Conservation (phyloP, 139 green algal genomes). For the Tetradesmus lagerheimii region DNA sequence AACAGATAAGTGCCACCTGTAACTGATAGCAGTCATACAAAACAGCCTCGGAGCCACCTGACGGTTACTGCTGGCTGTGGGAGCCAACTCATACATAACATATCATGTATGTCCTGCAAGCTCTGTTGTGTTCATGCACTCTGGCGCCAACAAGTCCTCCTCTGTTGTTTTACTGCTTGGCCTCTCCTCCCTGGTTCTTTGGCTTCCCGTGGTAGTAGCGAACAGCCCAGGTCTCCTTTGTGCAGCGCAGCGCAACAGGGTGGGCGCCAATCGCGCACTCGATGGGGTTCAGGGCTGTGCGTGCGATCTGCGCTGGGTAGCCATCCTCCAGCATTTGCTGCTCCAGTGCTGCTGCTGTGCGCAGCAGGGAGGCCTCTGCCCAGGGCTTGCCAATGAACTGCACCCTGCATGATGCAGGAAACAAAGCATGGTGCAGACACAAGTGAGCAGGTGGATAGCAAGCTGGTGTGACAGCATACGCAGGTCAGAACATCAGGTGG, state of each 20-base stretch:
- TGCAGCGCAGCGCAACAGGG: background rate
- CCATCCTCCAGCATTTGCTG: slow-evolving; percentile 38
- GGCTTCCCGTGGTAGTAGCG: background rate
- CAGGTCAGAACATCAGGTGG: no score
- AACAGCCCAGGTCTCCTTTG: slow-evolving; percentile 20
- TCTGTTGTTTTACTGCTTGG: background rate
- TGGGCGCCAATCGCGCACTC: slow-evolving; percentile 15
- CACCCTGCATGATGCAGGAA: slow-evolving; percentile 62
- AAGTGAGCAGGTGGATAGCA: background rate
- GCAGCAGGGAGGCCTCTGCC: slow-evolving; percentile 74
- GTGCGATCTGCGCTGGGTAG: background rate
- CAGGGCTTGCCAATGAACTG: slow-evolving; percentile 83
- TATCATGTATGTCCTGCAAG: background rate
- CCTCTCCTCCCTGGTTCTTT: background rate
- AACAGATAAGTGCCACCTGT: background rate
- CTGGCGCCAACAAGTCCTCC: background rate
- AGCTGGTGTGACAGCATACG: no score
- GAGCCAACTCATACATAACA: no score
- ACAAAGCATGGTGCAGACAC: no score
- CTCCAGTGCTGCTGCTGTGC: slow-evolving; percentile 61
- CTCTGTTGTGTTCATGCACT: background rate
- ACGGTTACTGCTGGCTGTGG: no score
- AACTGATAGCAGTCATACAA: background rate
- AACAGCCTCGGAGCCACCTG: background rate
- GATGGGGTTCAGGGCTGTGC: slow-evolving; percentile 25